A percentile compares a stretch with the other conserved stretches of the same genome.
Conservation (phyloP, 352 stramenopile species). For the Phytophthora pluvialis region DNA sequence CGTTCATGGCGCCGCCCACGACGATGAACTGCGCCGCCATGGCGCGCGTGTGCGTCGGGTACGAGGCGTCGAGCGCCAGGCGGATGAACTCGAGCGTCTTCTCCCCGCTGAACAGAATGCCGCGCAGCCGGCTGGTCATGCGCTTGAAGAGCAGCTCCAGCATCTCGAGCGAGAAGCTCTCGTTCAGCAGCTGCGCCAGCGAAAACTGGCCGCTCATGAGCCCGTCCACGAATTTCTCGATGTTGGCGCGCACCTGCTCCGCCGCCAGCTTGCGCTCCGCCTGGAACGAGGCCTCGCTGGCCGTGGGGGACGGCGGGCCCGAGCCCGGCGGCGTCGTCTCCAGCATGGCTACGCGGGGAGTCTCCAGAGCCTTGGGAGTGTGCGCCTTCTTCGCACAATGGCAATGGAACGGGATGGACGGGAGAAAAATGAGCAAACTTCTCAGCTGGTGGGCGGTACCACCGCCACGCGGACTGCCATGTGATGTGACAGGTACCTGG, state of each 20-base stretch:
- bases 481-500: background rate
- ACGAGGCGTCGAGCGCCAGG: conserved; percentile 61
- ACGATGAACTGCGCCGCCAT: conserved; percentile 84
- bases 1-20: conserved; percentile 64
- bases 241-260: conserved; percentile 69
- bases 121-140: conserved; percentile 79
- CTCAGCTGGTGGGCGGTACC: conserved; percentile 9
- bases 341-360: conserved; percentile 29
- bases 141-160: conserved; percentile 87
- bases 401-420: conserved; percentile 8
- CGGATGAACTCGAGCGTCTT: conserved; percentile 80
- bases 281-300: conserved; percentile 40
- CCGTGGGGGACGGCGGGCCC: conserved; percentile 26
- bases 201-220: conserved; percentile 70
- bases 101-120: conserved; percentile 72
- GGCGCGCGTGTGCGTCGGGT: conserved; percentile 65
- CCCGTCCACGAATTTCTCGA: conserved; percentile 87
- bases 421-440: conserved; percentile 13
- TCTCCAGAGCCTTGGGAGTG: background rate
- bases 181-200: conserved; percentile 75
- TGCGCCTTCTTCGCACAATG: conserved; percentile 4
- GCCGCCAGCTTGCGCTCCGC: conserved; percentile 58
- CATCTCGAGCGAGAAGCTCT: conserved; percentile 86
- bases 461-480: background rate
- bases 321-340: conserved; percentile 46